These are phyloP conservation scores for Fragaria ananassa DNA, from an alignment of 306 rosid species.

Conservation along the genomic window DNA sequence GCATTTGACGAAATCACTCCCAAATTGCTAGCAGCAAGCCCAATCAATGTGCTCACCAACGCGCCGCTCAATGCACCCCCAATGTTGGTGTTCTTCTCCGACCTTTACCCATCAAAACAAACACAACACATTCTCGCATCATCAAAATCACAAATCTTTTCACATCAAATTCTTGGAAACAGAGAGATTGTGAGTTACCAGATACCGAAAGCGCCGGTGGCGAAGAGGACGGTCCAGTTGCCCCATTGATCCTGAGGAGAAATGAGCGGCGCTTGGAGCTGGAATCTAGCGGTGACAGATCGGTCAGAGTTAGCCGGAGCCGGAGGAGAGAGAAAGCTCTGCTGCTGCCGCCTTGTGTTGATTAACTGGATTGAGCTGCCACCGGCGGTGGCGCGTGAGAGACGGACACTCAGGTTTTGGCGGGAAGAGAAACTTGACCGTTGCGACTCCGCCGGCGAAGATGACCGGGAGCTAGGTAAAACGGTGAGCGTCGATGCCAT, in stretches of 20 bases:
- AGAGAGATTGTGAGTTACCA: slow-evolving; percentile 33
- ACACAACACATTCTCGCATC: too few relatives aligned
- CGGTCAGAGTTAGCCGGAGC: slow-evolving; percentile 4
- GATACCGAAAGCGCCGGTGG: slow-evolving; percentile 63
- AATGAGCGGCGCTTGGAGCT: slow-evolving; percentile 46
- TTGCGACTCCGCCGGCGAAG: slow-evolving; percentile 16
- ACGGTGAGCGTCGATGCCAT: slow-evolving; percentile 25
- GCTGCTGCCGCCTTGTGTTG: slow-evolving; percentile 1
- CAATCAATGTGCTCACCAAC: slow-evolving; percentile 56
- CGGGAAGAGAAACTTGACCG: slow-evolving; percentile 15
- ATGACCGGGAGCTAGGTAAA: background rate
- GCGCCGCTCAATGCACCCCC: slow-evolving; percentile 73
- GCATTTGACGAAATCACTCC: slow-evolving; percentile 55
- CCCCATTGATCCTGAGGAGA: slow-evolving; percentile 71
- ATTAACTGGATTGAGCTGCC: background rate
- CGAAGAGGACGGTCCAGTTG: slow-evolving; percentile 63
- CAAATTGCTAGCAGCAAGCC: slow-evolving; percentile 66
- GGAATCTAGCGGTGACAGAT: slow-evolving; percentile 28
- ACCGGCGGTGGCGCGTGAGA: background rate
- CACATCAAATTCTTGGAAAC: background rate
- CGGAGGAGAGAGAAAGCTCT: slow-evolving; percentile 15
- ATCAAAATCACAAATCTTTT: background rate
- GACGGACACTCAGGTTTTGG: slow-evolving; percentile 14
- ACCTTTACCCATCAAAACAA: slow-evolving; percentile 29
- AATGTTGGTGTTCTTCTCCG: slow-evolving; percentile 64